Conservation (phyloP, 345 rosid species). For the Rhodomyrtus tomentosa region DNA sequence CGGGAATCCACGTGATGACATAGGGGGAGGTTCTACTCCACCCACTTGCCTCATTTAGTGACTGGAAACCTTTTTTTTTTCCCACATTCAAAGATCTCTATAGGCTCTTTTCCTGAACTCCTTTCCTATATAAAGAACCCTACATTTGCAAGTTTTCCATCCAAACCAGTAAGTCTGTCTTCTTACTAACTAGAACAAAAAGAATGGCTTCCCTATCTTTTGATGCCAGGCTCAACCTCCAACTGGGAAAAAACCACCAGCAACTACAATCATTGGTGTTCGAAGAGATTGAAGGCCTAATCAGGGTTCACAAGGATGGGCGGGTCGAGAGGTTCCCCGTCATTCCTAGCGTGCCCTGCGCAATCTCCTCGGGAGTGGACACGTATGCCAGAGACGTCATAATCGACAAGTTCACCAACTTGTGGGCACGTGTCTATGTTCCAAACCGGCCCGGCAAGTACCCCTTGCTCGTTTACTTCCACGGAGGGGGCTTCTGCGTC, state of each 20-base stretch:
- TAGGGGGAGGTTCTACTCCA: not conserved
- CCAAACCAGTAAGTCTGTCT: not conserved
- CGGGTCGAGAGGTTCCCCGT: constrained; percentile 50
- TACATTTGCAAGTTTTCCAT: not conserved
- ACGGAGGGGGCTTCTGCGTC: constrained; percentile 62
- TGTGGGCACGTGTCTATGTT: constrained; percentile 61
- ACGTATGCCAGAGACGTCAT: constrained; percentile 37
- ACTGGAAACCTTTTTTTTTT: constrained; percentile 1
- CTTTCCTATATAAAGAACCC: constrained; percentile 11
- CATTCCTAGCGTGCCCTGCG: constrained; percentile 32
- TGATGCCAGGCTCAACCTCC: constrained; percentile 16
- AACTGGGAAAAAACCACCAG: constrained; percentile 11
- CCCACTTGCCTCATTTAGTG: constrained; percentile 5
- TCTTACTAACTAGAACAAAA: not conserved
- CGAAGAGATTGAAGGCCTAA: constrained; percentile 58
- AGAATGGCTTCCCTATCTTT: constrained; percentile 36
- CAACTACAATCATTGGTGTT: constrained; percentile 27
- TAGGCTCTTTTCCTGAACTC: not conserved
- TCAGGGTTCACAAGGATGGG: constrained; percentile 61
- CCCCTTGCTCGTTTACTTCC: constrained; percentile 53
- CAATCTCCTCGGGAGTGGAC: constrained; percentile 25
- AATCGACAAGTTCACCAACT: constrained; percentile 35
- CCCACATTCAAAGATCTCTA: not conserved
- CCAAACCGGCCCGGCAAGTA: constrained; percentile 21
- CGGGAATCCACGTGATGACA: constrained; percentile 10